Percentiles rank a stretch among this genome's conserved stretches.
phyloP scores from a whole-genome alignment of 2,329 filamentous ascomycete genomes.

The Aspergillus proliferans region DNA sequence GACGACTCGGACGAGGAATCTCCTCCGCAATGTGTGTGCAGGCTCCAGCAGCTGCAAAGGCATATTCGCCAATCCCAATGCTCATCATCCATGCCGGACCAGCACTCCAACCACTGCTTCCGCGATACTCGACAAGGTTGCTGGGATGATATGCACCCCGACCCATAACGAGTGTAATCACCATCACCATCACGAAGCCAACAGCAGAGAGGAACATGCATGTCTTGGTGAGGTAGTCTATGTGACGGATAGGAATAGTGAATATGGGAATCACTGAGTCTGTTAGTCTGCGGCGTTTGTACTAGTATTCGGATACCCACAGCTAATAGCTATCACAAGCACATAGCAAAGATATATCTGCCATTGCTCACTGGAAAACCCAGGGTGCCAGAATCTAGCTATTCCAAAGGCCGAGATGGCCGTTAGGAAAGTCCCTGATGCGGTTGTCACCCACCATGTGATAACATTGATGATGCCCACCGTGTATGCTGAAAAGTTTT shows the following conservation, averaged over 20 bases:
- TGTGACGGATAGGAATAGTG: constrained; percentile 6
- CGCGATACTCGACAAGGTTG: background rate
- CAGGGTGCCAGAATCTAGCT: constrained; percentile 6
- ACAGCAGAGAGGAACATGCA: constrained; percentile 7
- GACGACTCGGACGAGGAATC: constrained; percentile 8
- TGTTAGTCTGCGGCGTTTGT: background rate
- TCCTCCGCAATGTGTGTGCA: constrained; percentile 14
- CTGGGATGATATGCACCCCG: constrained; percentile 1
- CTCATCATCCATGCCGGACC: constrained; percentile 11
- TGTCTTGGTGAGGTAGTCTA: constrained; percentile 10
- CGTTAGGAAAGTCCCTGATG: constrained; percentile 9
- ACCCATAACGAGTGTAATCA: constrained; percentile 10
- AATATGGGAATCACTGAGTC: constrained; percentile 13
- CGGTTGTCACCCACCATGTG: constrained; percentile 19
- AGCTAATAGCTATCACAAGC: constrained; percentile 8
- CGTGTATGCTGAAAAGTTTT: constrained; percentile 19
- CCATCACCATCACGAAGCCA: constrained; percentile 5
- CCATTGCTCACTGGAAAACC: constrained; percentile 10
- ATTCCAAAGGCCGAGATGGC: constrained; percentile 14
- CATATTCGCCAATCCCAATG: constrained; percentile 10
- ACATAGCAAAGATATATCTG: constrained; percentile 14
- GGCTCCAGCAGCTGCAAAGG: constrained; percentile 9
- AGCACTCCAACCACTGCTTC: constrained; percentile 6
- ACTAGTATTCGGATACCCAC: background rate
- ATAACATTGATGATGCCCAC: constrained; percentile 20